Base-by-base conservation (phyloP, 345 rosid species). In the Passiflora organensis region DNA sequence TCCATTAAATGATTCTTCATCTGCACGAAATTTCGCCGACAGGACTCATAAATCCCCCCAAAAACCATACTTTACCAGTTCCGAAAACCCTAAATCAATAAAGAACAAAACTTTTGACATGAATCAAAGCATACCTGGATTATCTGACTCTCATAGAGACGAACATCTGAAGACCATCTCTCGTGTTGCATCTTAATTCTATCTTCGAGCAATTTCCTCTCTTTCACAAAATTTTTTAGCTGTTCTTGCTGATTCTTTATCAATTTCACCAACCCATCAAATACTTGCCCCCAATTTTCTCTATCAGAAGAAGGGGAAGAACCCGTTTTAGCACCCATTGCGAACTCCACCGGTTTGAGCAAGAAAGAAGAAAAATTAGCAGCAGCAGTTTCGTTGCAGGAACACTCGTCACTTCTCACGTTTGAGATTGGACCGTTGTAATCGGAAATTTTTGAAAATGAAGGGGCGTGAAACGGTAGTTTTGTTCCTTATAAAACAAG, bases 231-330 rank as follows among this genome's bases (percentile, higher is more conserved):
- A 17, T 80, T 65, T 39, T 72, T 68, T 21, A 86, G 81, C 84
- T 85, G 90, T 32, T 78, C 72, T 60, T 89, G 87, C 59, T 81
- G 87, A 47, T 74, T 59, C 41, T 71, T 72, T 24, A 94, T 37
- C 44, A 82, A 65, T 55, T 82, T 67, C 21, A 85, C 76, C 54
- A 85, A 39, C 19, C 69, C 63, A 36, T 79, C 54, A 51, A 82
- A 81, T 11, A 89, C 65, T 42, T 51, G 75, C 42, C 68, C 82
- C 94, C 96, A 80, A 51, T 78, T 85, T 73, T 51, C 48, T 24
- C 84, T 69, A 28, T 80, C 86, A 16, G 76, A 62, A 0, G 79
- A 56, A 6, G 49, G 53, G 60, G 48, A 36, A 46, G 71, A 63
- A 10, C 43, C 64, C 15, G 64, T 49, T 55, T 55, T 53, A 36